Evolutionary conservation across 768 basidiomycete species (phyloP).

Genomic region (Symmetrospora coprosmae): DNA sequence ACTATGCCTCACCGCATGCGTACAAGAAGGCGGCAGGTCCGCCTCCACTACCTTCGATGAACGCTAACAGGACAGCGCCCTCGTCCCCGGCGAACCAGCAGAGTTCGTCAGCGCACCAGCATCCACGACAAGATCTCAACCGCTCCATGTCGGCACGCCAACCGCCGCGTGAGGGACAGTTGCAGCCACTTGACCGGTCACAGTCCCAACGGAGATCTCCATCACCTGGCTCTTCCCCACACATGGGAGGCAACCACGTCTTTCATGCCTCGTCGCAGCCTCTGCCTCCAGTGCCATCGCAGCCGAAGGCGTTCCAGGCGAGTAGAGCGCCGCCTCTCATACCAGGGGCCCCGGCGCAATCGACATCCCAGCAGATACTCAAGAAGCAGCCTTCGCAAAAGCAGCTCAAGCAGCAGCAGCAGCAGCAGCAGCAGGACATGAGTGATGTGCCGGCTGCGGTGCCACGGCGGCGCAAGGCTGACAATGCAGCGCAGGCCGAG

Average conservation of each 20-base stretch:
- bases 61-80: conserved; percentile 4
- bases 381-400: background rate
- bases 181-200: conserved; percentile 6
- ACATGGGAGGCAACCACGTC: too few relatives aligned
- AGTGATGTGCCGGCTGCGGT: conserved; percentile 47
- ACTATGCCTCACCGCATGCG: conserved; percentile 14
- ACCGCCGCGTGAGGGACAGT: background rate
- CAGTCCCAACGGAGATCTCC: conserved; percentile 5
- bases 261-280: background rate
- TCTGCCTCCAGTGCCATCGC: background rate
- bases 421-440: conserved; percentile 28
- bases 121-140: background rate
- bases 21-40: conserved; percentile 26
- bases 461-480: conserved; percentile 74
- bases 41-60: conserved; percentile 13
- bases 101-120: too few relatives aligned
- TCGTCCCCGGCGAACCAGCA: conserved; percentile 5
- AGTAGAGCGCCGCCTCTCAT: conserved; percentile 20
- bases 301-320: conserved; percentile 4
- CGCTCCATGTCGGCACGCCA: conserved; percentile 8
- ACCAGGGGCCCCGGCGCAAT: background rate
- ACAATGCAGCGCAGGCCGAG: conserved; percentile 59
- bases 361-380: background rate
- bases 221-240: too few relatives aligned
- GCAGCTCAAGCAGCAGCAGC: background rate